Evolutionary conservation across 106 monocot species (phyloP).

Genomic region (Dendrobium nobile): DNA sequence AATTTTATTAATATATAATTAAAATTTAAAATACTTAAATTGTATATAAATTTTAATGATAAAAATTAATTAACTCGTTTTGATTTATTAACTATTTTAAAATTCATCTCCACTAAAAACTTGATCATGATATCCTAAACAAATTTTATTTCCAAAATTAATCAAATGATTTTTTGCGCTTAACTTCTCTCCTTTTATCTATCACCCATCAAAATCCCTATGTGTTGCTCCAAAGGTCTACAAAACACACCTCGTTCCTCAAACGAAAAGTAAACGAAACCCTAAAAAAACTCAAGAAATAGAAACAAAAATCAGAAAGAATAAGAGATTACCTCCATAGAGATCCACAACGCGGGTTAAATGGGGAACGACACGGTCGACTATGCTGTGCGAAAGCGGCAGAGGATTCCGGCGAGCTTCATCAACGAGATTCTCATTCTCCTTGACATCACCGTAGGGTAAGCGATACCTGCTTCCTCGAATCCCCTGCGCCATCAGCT

Average conservation of each 20-base stretch:
- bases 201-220: too few relatives aligned
- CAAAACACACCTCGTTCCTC: background rate
- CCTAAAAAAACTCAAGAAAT: background rate
- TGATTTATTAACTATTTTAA: too few relatives aligned
- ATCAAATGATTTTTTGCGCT: too few relatives aligned
- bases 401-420: conserved; percentile 40
- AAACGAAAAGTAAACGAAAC: background rate
- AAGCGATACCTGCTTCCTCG: conserved; percentile 36
- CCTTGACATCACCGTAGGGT: conserved; percentile 27
- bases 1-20: too few relatives aligned
- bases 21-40: too few relatives aligned
- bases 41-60: too few relatives aligned
- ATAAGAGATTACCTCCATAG: conserved; percentile 15
- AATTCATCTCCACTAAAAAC: too few relatives aligned
- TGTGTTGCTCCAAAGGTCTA: background rate
- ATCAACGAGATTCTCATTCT: background rate
- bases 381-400: conserved; percentile 29
- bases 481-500: conserved; percentile 51
- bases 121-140: too few relatives aligned
- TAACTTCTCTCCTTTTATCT: too few relatives aligned
- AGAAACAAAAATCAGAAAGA: background rate
- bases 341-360: conserved; percentile 11
- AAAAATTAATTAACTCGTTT: too few relatives aligned
- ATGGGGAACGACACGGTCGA: conserved; percentile 31
- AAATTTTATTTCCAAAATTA: too few relatives aligned